Percentiles rank a stretch among this genome's conserved stretches.
phyloP scores from a whole-genome alignment of 108 stramenopile species.

The Skeletonema costatum region DNA sequence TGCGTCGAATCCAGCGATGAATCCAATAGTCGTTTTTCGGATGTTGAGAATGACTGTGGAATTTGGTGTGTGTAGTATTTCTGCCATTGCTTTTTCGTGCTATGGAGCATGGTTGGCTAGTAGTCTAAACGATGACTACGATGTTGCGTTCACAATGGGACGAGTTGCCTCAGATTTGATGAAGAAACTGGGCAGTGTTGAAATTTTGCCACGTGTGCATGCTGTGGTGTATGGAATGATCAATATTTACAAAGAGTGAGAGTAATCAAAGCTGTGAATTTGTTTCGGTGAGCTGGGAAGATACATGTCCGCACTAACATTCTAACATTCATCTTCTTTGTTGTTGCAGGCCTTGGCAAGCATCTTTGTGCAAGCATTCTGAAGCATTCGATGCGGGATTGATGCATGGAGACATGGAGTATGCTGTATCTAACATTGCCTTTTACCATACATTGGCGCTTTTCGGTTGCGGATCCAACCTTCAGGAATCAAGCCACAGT shows the following conservation, averaged over 20 bases:
- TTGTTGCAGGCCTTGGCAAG: slow-evolving; percentile 4
- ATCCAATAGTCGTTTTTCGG: slow-evolving; percentile 41
- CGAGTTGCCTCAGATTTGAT: slow-evolving; percentile 44
- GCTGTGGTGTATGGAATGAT: background rate
- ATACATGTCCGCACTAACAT: too few species aligned
- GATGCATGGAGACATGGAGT: slow-evolving; percentile 25
- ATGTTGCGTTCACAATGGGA: slow-evolving; percentile 52
- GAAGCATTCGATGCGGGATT: slow-evolving; percentile 21
- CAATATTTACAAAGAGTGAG: background rate
- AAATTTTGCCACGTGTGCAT: background rate
- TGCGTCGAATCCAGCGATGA: slow-evolving; percentile 11
- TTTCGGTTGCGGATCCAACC: slow-evolving; percentile 29
- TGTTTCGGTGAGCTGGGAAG: too few species aligned
- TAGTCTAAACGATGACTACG: slow-evolving; percentile 20
- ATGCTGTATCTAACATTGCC: slow-evolving; percentile 11
- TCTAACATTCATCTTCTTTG: background rate
- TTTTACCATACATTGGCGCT: slow-evolving; percentile 9
- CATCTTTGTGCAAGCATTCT: slow-evolving; percentile 20
- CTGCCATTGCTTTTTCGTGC: slow-evolving; percentile 34
- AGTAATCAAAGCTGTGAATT: background rate
- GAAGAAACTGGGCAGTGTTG: background rate
- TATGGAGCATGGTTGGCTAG: slow-evolving; percentile 47
- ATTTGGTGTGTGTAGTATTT: slow-evolving; percentile 19
- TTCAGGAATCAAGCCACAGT: background rate
- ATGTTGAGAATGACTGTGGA: slow-evolving; percentile 46